Conservation (phyloP, 345 rosid species). For the Hypericum androsaemum region DNA sequence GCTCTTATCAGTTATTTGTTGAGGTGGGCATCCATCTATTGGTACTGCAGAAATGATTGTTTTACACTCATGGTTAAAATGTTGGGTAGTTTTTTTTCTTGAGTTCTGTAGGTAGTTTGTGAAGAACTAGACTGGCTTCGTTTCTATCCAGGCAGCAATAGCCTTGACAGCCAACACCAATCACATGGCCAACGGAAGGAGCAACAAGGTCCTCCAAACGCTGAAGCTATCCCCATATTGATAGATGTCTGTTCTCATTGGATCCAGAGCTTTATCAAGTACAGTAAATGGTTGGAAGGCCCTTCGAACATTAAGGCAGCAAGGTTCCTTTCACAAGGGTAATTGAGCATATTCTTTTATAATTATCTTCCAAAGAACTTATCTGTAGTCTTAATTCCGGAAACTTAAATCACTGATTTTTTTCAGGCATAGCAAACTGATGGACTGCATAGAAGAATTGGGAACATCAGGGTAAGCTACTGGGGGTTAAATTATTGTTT, state of each 20-base stretch:
- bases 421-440: slow-evolving; percentile 68
- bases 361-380: not conserved
- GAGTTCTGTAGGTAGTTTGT: slow-evolving; percentile 60
- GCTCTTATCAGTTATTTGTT: slow-evolving; percentile 90
- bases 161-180: slow-evolving; percentile 24
- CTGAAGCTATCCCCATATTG: slow-evolving; percentile 59
- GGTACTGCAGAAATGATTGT: slow-evolving; percentile 2
- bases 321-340: slow-evolving; percentile 81
- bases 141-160: slow-evolving; percentile 41
- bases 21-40: slow-evolving; percentile 53
- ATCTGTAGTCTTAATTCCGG: slow-evolving; percentile 7
- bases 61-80: slow-evolving; percentile 4
- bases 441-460: slow-evolving; percentile 58
- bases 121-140: slow-evolving; percentile 96
- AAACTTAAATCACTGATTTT: slow-evolving; percentile 12
- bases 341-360: slow-evolving; percentile 15
- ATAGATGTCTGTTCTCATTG: slow-evolving; percentile 85
- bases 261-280: slow-evolving; percentile 88
- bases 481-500: slow-evolving; percentile 1
- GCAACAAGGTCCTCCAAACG: slow-evolving; percentile 56
- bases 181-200: slow-evolving; percentile 47
- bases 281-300: slow-evolving; percentile 89
- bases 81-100: not conserved
- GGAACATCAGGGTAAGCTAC: slow-evolving; percentile 53
- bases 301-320: slow-evolving; percentile 86